These are phyloP conservation scores for Cytospora piceae DNA, from an alignment of 2,329 filamentous ascomycete species.

Conservation along the genomic window DNA sequence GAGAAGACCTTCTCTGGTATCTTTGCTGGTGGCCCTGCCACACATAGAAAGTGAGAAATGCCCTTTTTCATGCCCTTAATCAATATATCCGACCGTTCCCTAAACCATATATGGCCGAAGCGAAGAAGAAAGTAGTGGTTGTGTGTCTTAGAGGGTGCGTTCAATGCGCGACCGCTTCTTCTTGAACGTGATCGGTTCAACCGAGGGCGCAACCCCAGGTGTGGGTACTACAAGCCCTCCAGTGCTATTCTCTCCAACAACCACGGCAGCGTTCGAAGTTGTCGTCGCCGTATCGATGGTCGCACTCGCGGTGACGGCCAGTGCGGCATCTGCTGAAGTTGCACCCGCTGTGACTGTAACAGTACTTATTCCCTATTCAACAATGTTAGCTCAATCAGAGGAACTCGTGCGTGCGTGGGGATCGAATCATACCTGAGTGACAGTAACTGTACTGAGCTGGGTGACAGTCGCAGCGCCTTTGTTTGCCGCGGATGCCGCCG, in stretches of 20 bases:
- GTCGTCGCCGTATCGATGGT: neutral
- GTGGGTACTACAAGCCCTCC: constrained; percentile 18
- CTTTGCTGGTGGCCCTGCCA: constrained; percentile 1
- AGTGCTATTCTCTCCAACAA: constrained; percentile 15
- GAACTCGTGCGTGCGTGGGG: neutral
- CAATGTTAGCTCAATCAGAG: neutral
- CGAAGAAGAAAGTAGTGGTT: neutral
- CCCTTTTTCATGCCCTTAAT: neutral
- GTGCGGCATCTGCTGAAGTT: neutral
- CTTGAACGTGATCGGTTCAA: constrained; percentile 24
- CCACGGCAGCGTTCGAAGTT: neutral
- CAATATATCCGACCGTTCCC: neutral
- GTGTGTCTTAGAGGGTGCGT: constrained; percentile 5
- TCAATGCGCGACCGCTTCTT: constrained; percentile 28
- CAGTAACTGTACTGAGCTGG: constrained; percentile 27
- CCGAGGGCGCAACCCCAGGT: constrained; percentile 25
- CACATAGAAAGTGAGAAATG: constrained; percentile 1
- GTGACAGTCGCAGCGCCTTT: constrained; percentile 17
- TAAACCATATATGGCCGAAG: neutral
- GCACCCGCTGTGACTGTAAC: constrained; percentile 16
- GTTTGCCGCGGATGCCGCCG: constrained; percentile 2
- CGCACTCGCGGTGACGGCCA: neutral
- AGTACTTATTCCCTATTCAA: constrained; percentile 15
- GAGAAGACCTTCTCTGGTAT: constrained; percentile 1
- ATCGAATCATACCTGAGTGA: constrained; percentile 23